Evolutionary conservation across 805 yeast species (phyloP).

Genomic region (Ogataea neopini): DNA sequence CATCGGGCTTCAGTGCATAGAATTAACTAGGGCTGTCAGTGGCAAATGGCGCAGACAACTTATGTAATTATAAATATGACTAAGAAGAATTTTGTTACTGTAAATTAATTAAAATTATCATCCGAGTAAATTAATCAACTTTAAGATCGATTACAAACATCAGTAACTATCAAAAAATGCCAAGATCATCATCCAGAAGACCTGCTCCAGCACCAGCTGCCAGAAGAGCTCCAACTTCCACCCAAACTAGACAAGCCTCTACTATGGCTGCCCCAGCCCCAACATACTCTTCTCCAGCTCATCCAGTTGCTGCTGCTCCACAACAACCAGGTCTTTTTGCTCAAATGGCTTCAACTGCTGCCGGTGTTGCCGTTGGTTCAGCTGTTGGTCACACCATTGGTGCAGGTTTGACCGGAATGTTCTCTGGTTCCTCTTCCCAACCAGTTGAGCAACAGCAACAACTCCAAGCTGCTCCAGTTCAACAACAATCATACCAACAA

Average conservation of each 20-base stretch:
- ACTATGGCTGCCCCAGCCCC: conserved; percentile 67
- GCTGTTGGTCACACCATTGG: conserved; percentile 96
- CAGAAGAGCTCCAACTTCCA: conserved; percentile 27
- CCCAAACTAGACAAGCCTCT: conserved; percentile 68
- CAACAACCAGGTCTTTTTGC: conserved; percentile 87
- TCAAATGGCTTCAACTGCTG: conserved; percentile 98
- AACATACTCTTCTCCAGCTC: conserved; percentile 40
- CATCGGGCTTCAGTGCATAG: neutral
- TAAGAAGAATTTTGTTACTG: neutral
- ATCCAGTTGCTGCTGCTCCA: conserved; percentile 50
- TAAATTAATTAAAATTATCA: too few species aligned
- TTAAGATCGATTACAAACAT: neutral
- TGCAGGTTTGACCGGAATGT: conserved; percentile 88
- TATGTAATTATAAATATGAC: conserved; percentile 8
- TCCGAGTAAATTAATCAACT: too few species aligned
- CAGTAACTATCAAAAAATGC: conserved; percentile 26
- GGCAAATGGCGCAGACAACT: conserved; percentile 9
- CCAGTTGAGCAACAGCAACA: conserved; percentile 40
- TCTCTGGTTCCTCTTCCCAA: conserved; percentile 70
- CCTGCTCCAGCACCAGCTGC: conserved; percentile 50
- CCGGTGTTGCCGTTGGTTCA: conserved; percentile 99
- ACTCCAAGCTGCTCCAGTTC: conserved; percentile 22
- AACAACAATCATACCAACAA: conserved; percentile 34
- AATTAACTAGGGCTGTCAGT: conserved; percentile 6
- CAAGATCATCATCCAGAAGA: conserved; percentile 40